Evolutionary conservation across 2,329 filamentous ascomycete species (phyloP).

Genomic region (Penicillium sp.): DNA sequence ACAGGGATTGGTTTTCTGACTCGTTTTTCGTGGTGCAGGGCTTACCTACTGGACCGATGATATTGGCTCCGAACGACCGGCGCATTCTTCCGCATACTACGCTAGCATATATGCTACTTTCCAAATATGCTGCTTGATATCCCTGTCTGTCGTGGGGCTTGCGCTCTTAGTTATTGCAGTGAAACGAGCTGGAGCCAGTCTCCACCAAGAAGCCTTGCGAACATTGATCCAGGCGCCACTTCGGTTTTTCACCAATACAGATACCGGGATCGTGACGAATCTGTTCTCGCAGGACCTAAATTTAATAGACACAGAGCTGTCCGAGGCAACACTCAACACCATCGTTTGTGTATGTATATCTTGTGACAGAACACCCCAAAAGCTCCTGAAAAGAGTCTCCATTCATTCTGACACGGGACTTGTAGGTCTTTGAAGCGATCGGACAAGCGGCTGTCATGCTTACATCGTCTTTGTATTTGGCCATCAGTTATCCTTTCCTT

Average conservation of each 20-base stretch:
- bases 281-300: neutral
- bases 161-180: neutral
- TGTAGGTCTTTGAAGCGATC: neutral
- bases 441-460: neutral
- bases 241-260: neutral
- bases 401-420: neutral
- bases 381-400: no score
- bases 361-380: no score
- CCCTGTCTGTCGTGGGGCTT: neutral
- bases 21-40: no score
- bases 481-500: neutral
- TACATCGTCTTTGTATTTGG: neutral
- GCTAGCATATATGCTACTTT: neutral
- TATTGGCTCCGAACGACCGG: neutral
- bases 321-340: neutral
- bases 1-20: no score
- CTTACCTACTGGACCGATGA: neutral
- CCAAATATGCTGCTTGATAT: neutral
- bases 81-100: neutral
- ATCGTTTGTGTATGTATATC: no score
- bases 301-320: neutral
- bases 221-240: neutral
- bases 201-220: neutral
- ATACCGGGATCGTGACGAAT: neutral
- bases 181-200: neutral